These are phyloP conservation scores for Bidens hawaiensis DNA, from an alignment of 140 eudicot species.

Conservation along the genomic window DNA sequence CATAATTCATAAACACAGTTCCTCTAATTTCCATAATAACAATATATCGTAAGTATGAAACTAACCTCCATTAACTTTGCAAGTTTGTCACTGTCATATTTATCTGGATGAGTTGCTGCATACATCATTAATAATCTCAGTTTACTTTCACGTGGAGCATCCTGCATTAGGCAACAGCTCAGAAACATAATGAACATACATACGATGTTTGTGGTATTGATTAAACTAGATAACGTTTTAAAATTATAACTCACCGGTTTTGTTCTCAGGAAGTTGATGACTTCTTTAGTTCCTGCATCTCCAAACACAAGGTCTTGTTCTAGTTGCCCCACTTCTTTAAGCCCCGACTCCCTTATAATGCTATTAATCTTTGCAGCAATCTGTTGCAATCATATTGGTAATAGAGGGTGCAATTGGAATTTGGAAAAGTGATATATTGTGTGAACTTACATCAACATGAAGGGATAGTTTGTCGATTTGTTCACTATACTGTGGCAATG, in stretches of 20 bases:
- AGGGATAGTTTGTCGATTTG: slow-evolving; percentile 95
- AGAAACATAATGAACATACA: too few relatives aligned
- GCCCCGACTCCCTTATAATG: slow-evolving; percentile 67
- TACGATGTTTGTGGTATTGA: not conserved
- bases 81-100: slow-evolving; percentile 70
- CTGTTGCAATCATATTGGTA: slow-evolving; percentile 35
- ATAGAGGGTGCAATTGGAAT: too few relatives aligned
- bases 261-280: slow-evolving; percentile 67
- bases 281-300: slow-evolving; percentile 94
- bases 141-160: slow-evolving; percentile 69
- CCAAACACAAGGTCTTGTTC: slow-evolving; percentile 98
- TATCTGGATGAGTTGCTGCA: slow-evolving; percentile 82
- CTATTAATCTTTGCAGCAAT: slow-evolving; percentile 86
- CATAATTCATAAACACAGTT: too few relatives aligned
- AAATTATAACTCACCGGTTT: slow-evolving; percentile 42
- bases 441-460: slow-evolving; percentile 90
- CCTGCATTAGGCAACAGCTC: slow-evolving; percentile 50
- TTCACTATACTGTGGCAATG: slow-evolving; percentile 98
- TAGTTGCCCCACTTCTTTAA: slow-evolving; percentile 81
- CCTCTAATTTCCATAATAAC: too few relatives aligned
- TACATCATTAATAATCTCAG: slow-evolving; percentile 84
- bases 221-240: not conserved
- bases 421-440: not conserved
- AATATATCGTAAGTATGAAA: too few relatives aligned
- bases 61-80: slow-evolving; percentile 82